phyloP scores from a whole-genome alignment of 2,329 filamentous ascomycete species.

The Lachnellula subtilissima region DNA sequence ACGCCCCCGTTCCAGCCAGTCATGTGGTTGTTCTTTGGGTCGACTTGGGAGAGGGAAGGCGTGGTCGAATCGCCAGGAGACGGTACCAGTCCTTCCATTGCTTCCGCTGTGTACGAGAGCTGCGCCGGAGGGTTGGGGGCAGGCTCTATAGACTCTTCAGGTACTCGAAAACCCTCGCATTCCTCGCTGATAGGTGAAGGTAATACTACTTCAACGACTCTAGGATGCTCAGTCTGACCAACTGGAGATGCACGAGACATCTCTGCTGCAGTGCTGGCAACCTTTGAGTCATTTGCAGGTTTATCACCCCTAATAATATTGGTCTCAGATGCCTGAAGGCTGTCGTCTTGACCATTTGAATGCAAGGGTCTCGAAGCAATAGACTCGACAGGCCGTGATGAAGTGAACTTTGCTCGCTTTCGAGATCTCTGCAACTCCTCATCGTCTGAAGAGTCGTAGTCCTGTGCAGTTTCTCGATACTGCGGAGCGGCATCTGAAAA shows the following conservation, averaged over 20 bases:
- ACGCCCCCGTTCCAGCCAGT: slow-evolving; percentile 42
- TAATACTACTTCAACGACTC: neutral
- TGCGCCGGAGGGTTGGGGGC: neutral
- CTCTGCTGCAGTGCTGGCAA: neutral
- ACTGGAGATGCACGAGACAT: neutral
- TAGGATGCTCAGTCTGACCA: neutral
- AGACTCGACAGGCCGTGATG: neutral
- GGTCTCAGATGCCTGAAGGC: neutral
- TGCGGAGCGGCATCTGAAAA: slow-evolving; percentile 6
- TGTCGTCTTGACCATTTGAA: neutral
- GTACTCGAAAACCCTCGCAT: neutral
- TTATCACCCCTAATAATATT: neutral
- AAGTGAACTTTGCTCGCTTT: slow-evolving; percentile 11
- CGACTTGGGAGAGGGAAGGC: neutral
- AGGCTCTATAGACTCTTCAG: neutral
- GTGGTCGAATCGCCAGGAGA: neutral
- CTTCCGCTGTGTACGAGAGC: neutral
- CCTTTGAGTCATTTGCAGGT: neutral
- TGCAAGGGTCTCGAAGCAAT: neutral
- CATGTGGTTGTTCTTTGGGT: neutral
- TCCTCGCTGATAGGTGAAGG: neutral
- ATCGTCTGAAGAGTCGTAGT: slow-evolving; percentile 19
- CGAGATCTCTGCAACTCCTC: slow-evolving; percentile 18
- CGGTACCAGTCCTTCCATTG: neutral
- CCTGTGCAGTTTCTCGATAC: slow-evolving; percentile 9